Conservation (phyloP, 2,329 filamentous ascomycete species). For the Clonostachys rhizophaga region DNA sequence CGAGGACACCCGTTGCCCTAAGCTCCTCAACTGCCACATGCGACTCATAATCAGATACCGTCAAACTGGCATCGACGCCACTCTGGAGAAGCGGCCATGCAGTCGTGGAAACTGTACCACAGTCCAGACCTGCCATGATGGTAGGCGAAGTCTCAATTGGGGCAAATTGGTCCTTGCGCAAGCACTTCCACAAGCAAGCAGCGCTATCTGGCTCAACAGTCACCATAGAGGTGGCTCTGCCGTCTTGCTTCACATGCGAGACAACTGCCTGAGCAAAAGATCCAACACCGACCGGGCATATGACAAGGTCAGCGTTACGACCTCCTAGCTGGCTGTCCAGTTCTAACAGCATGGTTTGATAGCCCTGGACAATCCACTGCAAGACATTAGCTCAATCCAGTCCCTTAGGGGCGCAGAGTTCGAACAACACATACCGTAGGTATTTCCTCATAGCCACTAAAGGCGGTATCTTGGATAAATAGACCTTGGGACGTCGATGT, state of each 20-base stretch:
- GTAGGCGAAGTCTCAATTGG: conserved; percentile 53
- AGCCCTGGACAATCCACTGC: conserved; percentile 73
- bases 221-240: conserved; percentile 36
- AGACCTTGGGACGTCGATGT: conserved; percentile 33
- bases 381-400: too few relatives aligned
- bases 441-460: conserved; percentile 61
- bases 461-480: conserved; percentile 65
- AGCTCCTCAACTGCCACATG: conserved; percentile 56
- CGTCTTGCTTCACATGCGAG: conserved; percentile 53
- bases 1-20: conserved; percentile 32
- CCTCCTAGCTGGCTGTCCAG: conserved; percentile 52
- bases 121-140: conserved; percentile 73
- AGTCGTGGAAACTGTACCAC: conserved; percentile 60
- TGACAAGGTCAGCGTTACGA: conserved; percentile 35
- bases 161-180: conserved; percentile 40
- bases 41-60: conserved; percentile 57
- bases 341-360: conserved; percentile 68
- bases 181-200: conserved; percentile 49
- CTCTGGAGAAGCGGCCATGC: conserved; percentile 57
- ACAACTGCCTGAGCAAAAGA: conserved; percentile 68
- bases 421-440: conserved; percentile 38
- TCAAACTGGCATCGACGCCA: conserved; percentile 56
- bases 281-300: conserved; percentile 69
- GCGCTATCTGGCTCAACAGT: conserved; percentile 67
- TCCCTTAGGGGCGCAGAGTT: neutral